A percentile compares a stretch with the other conserved stretches of the same genome.
Evolutionary conservation across 2,329 filamentous ascomycete genomes (phyloP).

Genomic region (Talaromyces sp.): DNA sequence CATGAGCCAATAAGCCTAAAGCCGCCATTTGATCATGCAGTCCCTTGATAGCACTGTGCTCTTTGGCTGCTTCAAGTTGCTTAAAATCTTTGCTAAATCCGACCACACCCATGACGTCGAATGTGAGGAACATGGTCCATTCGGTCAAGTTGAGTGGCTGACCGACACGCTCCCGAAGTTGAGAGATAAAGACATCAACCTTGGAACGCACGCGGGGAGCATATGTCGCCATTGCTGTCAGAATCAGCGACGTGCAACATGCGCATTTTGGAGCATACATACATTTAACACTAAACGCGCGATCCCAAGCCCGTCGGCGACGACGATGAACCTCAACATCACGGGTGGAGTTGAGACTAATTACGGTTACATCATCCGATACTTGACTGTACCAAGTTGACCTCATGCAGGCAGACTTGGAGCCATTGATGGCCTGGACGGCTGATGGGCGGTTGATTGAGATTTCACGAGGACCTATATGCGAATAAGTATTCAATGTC

Average conservation of each 20-base stretch:
- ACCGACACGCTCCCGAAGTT: background rate
- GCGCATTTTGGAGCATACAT: background rate
- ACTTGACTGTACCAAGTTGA: slow-evolving; percentile 16
- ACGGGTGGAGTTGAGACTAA: background rate
- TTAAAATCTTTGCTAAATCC: slow-evolving; percentile 31
- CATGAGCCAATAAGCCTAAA: slow-evolving; percentile 30
- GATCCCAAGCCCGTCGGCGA: slow-evolving; percentile 17
- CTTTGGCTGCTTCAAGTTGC: slow-evolving; percentile 26
- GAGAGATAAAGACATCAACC: background rate
- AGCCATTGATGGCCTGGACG: slow-evolving; percentile 6
- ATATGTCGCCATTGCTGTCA: background rate
- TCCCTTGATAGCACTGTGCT: slow-evolving; percentile 22
- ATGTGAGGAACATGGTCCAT: background rate
- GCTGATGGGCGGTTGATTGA: background rate
- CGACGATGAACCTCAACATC: slow-evolving; percentile 9
- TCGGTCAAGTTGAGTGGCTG: background rate
- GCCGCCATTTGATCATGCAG: slow-evolving; percentile 36
- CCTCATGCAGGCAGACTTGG: slow-evolving; percentile 12
- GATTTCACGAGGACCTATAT: background rate
- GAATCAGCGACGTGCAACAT: background rate
- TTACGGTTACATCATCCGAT: slow-evolving; percentile 1
- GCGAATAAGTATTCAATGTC: background rate
- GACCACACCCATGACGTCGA: background rate
- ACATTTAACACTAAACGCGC: slow-evolving; percentile 15
- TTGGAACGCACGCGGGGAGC: background rate